A percentile compares a stretch with the other conserved stretches of the same genome.
Evolutionary conservation across 148 eudicot genomes (phyloP).

Genomic region (Heliosperma pusillum): DNA sequence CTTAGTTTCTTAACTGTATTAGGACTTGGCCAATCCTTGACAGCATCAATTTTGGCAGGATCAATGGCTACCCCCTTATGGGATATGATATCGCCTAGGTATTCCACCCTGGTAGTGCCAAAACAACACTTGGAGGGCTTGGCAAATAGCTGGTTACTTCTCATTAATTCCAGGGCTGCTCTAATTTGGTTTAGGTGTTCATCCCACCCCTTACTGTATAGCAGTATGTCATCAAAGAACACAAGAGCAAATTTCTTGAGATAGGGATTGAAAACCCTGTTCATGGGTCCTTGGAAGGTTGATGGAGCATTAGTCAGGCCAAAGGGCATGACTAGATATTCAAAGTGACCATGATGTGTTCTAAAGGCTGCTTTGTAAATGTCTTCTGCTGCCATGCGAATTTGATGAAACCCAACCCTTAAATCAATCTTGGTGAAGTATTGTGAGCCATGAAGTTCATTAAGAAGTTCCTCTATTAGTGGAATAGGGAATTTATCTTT

Average conservation of each 20-base stretch:
- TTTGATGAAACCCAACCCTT: background rate
- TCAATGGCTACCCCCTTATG: background rate
- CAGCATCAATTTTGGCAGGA: background rate
- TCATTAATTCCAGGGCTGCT: background rate
- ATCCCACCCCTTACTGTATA: background rate
- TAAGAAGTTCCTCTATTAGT: background rate
- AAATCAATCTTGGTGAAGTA: slow-evolving; percentile 5
- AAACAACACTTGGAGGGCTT: background rate
- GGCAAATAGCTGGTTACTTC: background rate
- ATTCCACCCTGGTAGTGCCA: background rate
- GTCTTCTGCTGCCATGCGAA: background rate
- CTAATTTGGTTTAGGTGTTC: background rate
- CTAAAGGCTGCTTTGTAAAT: background rate
- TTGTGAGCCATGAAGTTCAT: background rate
- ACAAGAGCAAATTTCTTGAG: background rate
- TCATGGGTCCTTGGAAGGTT: background rate
- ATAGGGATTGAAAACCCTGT: background rate
- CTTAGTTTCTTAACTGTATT: no score
- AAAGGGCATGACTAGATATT: background rate
- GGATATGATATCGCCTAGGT: background rate
- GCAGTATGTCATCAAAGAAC: background rate
- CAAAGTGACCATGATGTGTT: background rate
- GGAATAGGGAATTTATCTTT: background rate
- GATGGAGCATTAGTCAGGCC: background rate
- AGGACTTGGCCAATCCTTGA: no score